Evolutionary conservation across 768 basidiomycete species (phyloP), one percentile per base, ranked within the genome.

Genomic region (Termitomyces eurrhizus): DNA sequence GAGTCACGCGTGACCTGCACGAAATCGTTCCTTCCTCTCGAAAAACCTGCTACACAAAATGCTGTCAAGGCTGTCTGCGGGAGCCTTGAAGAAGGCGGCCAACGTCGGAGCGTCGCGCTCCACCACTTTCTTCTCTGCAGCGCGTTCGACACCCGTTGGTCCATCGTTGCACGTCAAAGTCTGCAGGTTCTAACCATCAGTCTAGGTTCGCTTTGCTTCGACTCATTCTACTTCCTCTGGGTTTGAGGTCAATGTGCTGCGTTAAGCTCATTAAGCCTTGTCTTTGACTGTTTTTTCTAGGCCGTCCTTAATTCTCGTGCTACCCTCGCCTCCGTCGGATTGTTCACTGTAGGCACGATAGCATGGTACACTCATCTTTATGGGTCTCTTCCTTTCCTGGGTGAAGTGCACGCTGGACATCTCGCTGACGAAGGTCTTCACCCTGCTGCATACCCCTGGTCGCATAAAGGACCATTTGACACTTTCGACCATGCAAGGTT

Each of bases 361-460:
- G 93, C 93, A 58, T 97, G 93, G 93, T 99, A 99, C 81, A 89
- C 92, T 68, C 90, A 95, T 74, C 84, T 95, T 59, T 98, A 95
- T 74, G 97, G 95, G 64, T 79, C 84, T 35, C 80, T 95, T 59
- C 93, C 95, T 36, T 93, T 98, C 78, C 69, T 98, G 66, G 87
- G 90, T 61, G 89, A 97, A 76, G 96, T 89, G 7, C 92, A 93
- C 71, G 97, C 97, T 51, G 94, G 91, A 76, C 89, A 90, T 63
- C 88, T 89, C 56, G 92, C 88, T 49, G 97, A 99, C 65, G 94
- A 94, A 66, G 97, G 97, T 62, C 87, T 99, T 44, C 97, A 99
- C 77, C 86, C 97, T 29, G 71, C 89, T 59, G 70, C 76, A 35
- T 90, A 90, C 73, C 96, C 97, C 21, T 99, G 95, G 93, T 82